Evolutionary conservation across 352 stramenopile genomes (phyloP).

Genomic region (Peronospora farinosa): DNA sequence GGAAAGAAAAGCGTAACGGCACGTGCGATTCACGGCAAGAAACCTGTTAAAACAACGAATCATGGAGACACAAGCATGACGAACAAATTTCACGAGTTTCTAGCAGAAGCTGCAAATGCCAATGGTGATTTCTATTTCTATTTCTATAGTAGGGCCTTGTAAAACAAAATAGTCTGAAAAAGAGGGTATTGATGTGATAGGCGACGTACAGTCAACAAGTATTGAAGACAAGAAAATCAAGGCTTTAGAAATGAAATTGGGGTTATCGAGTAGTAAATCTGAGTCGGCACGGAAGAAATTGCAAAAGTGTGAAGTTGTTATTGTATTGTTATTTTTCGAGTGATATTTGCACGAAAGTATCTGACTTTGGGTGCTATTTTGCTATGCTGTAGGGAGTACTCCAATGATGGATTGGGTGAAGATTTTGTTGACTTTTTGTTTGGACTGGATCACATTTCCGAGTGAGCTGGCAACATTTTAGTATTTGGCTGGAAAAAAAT

Average conservation of each 20-base stretch:
- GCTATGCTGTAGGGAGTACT: conserved; percentile 53
- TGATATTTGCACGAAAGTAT: neutral
- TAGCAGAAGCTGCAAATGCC: conserved; percentile 50
- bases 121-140: conserved; percentile 4
- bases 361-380: conserved; percentile 12
- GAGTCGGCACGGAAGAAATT: conserved; percentile 52
- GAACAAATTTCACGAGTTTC: conserved; percentile 79
- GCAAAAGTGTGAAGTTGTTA: conserved; percentile 41
- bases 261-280: conserved; percentile 40
- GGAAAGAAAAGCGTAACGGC: conserved; percentile 6
- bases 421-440: conserved; percentile 79
- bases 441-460: conserved; percentile 66
- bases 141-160: neutral
- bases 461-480: conserved; percentile 22
- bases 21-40: conserved; percentile 6
- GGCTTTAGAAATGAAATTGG: conserved; percentile 65
- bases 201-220: conserved; percentile 24
- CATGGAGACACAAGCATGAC: conserved; percentile 26
- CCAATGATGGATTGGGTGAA: conserved; percentile 68
- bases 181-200: conserved; percentile 7
- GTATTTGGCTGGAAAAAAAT: neutral
- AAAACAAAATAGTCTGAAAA: neutral
- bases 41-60: conserved; percentile 11
- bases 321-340: neutral
- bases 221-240: conserved; percentile 62